Evolutionary conservation across 2,329 filamentous ascomycete species (phyloP).

Genomic region (Phoma sp.): DNA sequence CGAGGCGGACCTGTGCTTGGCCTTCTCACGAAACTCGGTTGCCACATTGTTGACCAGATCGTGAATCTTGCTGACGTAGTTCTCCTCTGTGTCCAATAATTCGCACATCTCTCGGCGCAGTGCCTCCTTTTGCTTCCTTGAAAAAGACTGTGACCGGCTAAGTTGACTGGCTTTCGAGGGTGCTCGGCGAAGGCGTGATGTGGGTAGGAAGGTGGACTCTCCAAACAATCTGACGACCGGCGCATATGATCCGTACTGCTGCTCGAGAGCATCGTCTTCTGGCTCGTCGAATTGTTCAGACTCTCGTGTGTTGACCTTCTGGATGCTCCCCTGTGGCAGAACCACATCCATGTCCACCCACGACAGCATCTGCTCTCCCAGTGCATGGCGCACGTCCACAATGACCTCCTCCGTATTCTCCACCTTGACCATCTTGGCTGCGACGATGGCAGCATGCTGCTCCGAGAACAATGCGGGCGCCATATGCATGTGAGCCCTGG

Average conservation of each 20-base stretch:
- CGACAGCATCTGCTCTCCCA: constrained; percentile 81
- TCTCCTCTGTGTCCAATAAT: constrained; percentile 89
- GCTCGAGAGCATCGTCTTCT: constrained; percentile 70
- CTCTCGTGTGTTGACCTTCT: constrained; percentile 50
- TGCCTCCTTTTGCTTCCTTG: constrained; percentile 80
- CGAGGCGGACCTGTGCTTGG: constrained; percentile 61
- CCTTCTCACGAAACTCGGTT: constrained; percentile 76
- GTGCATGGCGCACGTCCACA: constrained; percentile 73
- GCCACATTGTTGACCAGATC: constrained; percentile 83
- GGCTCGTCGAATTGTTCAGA: constrained; percentile 66
- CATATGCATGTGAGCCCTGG: constrained; percentile 65
- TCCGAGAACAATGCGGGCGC: constrained; percentile 80
- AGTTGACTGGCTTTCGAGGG: constrained; percentile 85
- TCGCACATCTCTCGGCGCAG: constrained; percentile 89
- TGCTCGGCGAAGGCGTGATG: constrained; percentile 80
- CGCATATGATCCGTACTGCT: constrained; percentile 78
- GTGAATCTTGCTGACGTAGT: constrained; percentile 87
- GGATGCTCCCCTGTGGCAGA: constrained; percentile 77
- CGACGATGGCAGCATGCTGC: constrained; percentile 90
- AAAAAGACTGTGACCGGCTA: constrained; percentile 78
- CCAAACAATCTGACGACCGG: constrained; percentile 80
- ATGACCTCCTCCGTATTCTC: constrained; percentile 78
- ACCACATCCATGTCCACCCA: constrained; percentile 90
- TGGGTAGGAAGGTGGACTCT: constrained; percentile 84
- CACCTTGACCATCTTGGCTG: constrained; percentile 81